These are phyloP conservation scores for Gymnopilus junonius DNA, from an alignment of 768 basidiomycete genomes.

Conservation along the genomic window DNA sequence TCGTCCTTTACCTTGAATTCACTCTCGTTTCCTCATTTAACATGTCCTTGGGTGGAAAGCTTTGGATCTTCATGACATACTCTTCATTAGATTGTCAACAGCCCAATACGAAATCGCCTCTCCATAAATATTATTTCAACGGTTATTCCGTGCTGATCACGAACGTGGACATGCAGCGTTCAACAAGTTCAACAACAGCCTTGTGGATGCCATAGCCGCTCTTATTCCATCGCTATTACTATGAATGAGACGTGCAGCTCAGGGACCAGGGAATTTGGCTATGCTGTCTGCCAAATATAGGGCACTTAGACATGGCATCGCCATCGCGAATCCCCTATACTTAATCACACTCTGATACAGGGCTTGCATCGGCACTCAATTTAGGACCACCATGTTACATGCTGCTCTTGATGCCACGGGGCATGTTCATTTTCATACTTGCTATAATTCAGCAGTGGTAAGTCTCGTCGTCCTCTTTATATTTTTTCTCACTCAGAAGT, in stretches of 20 bases:
- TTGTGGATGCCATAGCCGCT: not conserved
- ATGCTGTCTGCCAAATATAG: conserved; percentile 11
- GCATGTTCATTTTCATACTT: conserved; percentile 27
- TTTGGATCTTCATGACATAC: not conserved
- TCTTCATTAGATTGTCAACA: not conserved
- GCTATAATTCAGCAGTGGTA: conserved; percentile 24
- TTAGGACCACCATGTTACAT: conserved; percentile 20
- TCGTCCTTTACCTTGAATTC: not conserved
- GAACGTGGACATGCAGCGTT: not conserved
- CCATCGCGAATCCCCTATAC: not conserved
- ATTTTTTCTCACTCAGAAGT: not conserved
- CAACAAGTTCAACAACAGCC: not conserved
- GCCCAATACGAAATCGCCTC: too few species aligned
- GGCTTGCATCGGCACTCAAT: not conserved
- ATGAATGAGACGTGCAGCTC: not conserved
- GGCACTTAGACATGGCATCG: conserved; percentile 5
- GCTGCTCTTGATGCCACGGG: conserved; percentile 31
- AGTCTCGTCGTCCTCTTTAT: not conserved
- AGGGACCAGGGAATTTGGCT: not conserved
- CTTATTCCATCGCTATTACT: not conserved
- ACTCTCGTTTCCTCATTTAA: not conserved
- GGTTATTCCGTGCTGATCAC: not conserved
- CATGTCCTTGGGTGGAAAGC: not conserved
- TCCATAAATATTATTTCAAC: too few species aligned
- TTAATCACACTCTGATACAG: not conserved